A percentile compares a stretch with the other conserved stretches of the same genome.
phyloP scores from a whole-genome alignment of 306 rosid species.

The Parietaria judaica region DNA sequence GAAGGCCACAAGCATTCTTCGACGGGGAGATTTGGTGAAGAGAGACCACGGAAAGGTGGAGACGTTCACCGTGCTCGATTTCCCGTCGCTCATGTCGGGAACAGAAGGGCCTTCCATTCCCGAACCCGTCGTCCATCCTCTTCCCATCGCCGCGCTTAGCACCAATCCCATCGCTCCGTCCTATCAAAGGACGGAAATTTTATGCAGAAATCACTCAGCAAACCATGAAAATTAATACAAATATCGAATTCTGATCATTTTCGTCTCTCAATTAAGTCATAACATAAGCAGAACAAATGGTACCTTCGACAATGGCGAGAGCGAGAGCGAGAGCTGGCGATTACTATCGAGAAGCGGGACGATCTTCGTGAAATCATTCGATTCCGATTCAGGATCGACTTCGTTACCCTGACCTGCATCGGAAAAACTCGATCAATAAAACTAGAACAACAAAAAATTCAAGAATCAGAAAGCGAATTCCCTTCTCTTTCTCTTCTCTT shows the following conservation, averaged over 20 bases:
- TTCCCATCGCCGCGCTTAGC: constrained; percentile 76
- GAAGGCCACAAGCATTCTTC: constrained; percentile 90
- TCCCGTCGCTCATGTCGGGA: constrained; percentile 49
- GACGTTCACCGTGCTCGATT: constrained; percentile 49
- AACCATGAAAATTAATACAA: too few species aligned
- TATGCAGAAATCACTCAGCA: neutral
- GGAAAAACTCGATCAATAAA: neutral
- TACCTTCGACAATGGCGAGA: constrained; percentile 78
- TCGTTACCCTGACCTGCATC: constrained; percentile 51
- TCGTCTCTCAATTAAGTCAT: too few species aligned
- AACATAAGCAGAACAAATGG: too few species aligned
- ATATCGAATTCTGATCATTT: too few species aligned
- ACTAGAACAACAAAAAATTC: neutral
- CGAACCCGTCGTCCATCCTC: constrained; percentile 98
- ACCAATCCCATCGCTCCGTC: constrained; percentile 96
- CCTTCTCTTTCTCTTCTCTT: too few species aligned
- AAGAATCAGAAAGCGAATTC: neutral
- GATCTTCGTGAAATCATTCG: constrained; percentile 29
- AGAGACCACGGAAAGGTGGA: constrained; percentile 99
- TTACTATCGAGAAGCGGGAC: constrained; percentile 50
- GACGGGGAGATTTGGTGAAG: constrained; percentile 86
- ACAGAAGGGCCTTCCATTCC: constrained; percentile 95
- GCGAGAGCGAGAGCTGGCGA: constrained; percentile 62
- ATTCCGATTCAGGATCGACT: constrained; percentile 33
- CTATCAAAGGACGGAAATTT: constrained; percentile 25